Evolutionary conservation across 1,284 basidiomycete genomes (phyloP).

Genomic region (Boletellus deceptivus): DNA sequence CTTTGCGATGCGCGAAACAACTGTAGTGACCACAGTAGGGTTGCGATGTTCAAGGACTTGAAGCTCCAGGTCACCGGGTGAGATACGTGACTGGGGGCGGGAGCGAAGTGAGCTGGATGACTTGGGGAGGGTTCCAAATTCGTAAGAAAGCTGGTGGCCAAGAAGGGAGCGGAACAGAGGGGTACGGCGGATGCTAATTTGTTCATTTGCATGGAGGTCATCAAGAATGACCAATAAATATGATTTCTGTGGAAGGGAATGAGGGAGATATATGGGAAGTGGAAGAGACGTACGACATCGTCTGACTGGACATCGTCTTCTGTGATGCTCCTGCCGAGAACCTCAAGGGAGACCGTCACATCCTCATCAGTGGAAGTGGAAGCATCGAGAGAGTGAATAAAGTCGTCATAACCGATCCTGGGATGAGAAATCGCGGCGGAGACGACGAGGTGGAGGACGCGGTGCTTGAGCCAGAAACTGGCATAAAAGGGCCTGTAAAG

Average conservation of each 20-base stretch:
- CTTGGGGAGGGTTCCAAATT: constrained; percentile 7
- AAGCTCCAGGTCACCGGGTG: constrained; percentile 29
- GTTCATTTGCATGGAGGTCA: constrained; percentile 34
- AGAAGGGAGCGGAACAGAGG: constrained; percentile 34
- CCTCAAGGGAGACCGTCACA: constrained; percentile 17
- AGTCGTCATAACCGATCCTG: constrained; percentile 37
- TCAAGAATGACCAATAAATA: constrained; percentile 38
- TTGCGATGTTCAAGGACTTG: constrained; percentile 41
- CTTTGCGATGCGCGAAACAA: constrained; percentile 45
- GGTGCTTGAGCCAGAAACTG: constrained; percentile 48
- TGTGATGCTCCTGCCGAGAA: constrained; percentile 35
- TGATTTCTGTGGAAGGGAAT: constrained; percentile 31
- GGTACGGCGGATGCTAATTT: constrained; percentile 35
- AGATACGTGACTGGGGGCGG: constrained; percentile 12
- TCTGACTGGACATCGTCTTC: constrained; percentile 42
- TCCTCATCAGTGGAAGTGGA: constrained; percentile 25
- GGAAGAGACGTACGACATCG: constrained; percentile 39
- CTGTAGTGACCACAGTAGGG: constrained; percentile 49
- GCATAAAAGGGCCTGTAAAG: constrained; percentile 44
- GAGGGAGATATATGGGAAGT: neutral
- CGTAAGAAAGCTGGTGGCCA: constrained; percentile 27
- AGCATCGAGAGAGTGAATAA: constrained; percentile 37
- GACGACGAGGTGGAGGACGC: constrained; percentile 46
- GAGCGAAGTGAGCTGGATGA: constrained; percentile 19
- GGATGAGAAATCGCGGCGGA: constrained; percentile 34